A percentile compares a stretch with the other conserved stretches of the same genome.
phyloP scores from a whole-genome alignment of 192 early-diverging fungal genomes.

The Gonapodya prolifera region DNA sequence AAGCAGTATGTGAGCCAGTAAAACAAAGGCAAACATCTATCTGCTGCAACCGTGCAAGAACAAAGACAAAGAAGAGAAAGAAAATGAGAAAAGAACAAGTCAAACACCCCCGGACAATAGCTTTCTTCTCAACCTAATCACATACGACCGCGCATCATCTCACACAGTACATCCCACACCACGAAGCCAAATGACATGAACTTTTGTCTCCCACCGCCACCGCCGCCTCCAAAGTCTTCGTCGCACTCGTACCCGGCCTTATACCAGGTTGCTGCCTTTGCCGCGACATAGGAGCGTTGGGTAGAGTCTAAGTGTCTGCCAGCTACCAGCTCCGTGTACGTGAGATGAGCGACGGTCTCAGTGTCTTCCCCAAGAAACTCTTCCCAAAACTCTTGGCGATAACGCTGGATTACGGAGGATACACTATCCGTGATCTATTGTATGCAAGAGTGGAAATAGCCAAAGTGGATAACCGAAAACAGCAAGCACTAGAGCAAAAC shows the following conservation, averaged over 20 bases:
- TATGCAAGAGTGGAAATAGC: too few species aligned
- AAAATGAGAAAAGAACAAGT: too few species aligned
- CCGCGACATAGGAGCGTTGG: slow-evolving; percentile 1
- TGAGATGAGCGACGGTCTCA: slow-evolving; percentile 9
- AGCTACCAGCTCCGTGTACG: slow-evolving; percentile 14
- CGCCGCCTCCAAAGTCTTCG: slow-evolving; percentile 5
- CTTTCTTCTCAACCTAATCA: background rate
- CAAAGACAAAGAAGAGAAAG: too few species aligned
- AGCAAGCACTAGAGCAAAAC: background rate
- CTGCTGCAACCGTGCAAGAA: too few species aligned
- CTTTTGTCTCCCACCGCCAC: background rate
- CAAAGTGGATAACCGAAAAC: background rate
- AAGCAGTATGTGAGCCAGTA: too few species aligned
- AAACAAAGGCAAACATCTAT: too few species aligned
- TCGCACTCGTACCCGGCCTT: slow-evolving; percentile 47
- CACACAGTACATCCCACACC: background rate
- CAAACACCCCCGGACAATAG: too few species aligned
- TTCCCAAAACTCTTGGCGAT: slow-evolving; percentile 30
- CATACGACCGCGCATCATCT: background rate
- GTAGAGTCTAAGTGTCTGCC: slow-evolving; percentile 18
- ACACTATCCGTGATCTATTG: slow-evolving; percentile 16
- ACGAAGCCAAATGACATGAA: background rate
- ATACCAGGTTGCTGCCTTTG: slow-evolving; percentile 50
- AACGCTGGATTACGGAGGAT: slow-evolving; percentile 19
- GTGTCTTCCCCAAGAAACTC: slow-evolving; percentile 19